phyloP scores from a whole-genome alignment of 305 asterid genomes.

The Solanum hybrid region DNA sequence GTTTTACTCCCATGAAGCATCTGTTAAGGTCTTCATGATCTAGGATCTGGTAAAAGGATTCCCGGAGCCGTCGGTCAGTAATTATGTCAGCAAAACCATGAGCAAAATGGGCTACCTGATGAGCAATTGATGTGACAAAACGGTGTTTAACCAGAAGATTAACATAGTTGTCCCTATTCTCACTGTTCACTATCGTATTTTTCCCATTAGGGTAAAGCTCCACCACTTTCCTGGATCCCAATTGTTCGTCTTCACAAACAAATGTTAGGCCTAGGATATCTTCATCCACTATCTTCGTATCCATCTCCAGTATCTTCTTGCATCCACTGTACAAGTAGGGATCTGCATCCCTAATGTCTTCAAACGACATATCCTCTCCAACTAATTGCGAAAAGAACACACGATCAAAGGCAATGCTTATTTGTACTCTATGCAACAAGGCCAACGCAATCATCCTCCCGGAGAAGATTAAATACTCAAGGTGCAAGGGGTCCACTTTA shows the following conservation, averaged over 20 bases:
- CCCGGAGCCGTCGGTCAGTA: not conserved
- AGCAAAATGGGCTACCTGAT: slow-evolving; percentile 31
- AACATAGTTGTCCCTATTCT: not conserved
- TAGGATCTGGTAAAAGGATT: not conserved
- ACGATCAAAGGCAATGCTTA: not conserved
- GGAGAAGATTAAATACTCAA: not conserved
- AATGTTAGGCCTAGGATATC: not conserved
- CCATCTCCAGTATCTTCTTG: not conserved
- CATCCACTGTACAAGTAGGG: not conserved
- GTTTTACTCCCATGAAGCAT: slow-evolving; percentile 49
- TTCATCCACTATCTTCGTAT: too few species aligned
- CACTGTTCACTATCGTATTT: not conserved
- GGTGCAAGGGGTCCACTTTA: slow-evolving; percentile 44
- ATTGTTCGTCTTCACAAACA: not conserved
- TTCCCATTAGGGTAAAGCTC: not conserved
- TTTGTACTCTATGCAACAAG: not conserved
- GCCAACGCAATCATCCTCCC: not conserved
- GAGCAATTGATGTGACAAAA: slow-evolving; percentile 49
- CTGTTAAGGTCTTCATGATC: not conserved
- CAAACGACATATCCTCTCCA: not conserved
- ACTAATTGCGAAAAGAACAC: not conserved
- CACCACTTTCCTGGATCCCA: not conserved
- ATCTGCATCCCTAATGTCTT: not conserved
- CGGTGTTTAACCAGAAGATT: slow-evolving; percentile 37
- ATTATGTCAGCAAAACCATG: not conserved